Percentiles rank a stretch among this genome's conserved stretches.
Evolutionary conservation across 1,139 yeast species (phyloP).

Genomic region (Arxiozyma bovina): DNA sequence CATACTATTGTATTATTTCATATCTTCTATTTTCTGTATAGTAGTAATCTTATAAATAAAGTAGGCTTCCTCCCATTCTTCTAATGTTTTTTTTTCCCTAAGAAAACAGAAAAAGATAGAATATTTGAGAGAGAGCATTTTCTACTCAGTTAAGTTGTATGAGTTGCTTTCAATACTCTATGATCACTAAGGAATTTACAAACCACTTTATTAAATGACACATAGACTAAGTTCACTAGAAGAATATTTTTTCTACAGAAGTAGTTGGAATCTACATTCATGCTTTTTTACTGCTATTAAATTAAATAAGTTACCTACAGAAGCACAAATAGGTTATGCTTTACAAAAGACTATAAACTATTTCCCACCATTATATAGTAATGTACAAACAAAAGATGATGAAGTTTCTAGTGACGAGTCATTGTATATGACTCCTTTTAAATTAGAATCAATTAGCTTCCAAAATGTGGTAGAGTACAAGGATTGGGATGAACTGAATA

Average conservation of each 20-base stretch:
- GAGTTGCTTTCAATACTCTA: too few relatives aligned
- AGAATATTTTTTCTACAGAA: conserved; percentile 19
- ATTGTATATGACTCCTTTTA: conserved; percentile 2
- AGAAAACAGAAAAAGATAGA: too few relatives aligned
- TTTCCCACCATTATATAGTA: conserved; percentile 17
- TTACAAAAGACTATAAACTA: conserved; percentile 11
- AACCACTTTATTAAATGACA: background rate
- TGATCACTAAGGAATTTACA: background rate
- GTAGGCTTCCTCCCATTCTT: too few relatives aligned
- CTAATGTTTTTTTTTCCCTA: too few relatives aligned
- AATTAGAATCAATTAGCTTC: conserved; percentile 9
- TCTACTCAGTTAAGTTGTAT: too few relatives aligned
- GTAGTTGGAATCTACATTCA: conserved; percentile 19
- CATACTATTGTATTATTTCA: background rate
- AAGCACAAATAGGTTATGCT: conserved; percentile 8
- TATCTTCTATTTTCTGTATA: background rate
- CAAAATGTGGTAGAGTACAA: conserved; percentile 19
- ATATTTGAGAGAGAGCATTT: too few relatives aligned
- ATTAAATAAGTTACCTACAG: conserved; percentile 17
- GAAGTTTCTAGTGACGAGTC: background rate
- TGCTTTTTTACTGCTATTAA: conserved; percentile 20
- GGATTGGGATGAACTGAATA: conserved; percentile 12
- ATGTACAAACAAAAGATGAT: conserved; percentile 7
- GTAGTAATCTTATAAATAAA: background rate
- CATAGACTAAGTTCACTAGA: conserved; percentile 17